A percentile compares a stretch with the other conserved stretches of the same genome.
Evolutionary conservation across 2,329 filamentous ascomycete species (phyloP).

Genomic region (Drechslerella coelobrocha): DNA sequence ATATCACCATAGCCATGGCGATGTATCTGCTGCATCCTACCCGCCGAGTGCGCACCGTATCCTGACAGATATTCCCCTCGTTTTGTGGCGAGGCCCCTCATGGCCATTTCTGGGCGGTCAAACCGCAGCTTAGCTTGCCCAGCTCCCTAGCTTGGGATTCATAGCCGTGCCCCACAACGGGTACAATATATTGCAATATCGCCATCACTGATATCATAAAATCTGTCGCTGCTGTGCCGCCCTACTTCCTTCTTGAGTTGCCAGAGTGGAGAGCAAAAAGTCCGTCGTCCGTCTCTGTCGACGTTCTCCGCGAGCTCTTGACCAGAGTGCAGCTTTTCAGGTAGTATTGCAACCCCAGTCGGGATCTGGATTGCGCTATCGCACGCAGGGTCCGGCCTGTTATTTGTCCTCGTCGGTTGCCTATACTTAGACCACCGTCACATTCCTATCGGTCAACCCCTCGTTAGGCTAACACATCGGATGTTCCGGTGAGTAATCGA

Average conservation of each 20-base stretch:
- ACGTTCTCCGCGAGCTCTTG: constrained; percentile 5
- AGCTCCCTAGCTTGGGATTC: constrained; percentile 35
- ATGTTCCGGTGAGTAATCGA: background rate
- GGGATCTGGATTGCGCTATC: constrained; percentile 41
- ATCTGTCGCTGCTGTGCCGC: constrained; percentile 35
- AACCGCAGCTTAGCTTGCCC: constrained; percentile 36
- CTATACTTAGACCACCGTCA: constrained; percentile 50
- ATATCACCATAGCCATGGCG: too few species aligned
- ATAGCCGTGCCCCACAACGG: constrained; percentile 33
- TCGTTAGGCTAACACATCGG: background rate
- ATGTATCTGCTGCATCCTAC: too few species aligned
- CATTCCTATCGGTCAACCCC: constrained; percentile 33
- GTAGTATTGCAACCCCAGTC: constrained; percentile 32
- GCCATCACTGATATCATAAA: constrained; percentile 17
- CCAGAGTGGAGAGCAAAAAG: constrained; percentile 9
- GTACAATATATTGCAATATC: constrained; percentile 23
- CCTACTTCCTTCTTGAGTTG: constrained; percentile 5
- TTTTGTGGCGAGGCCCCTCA: constrained; percentile 16
- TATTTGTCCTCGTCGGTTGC: constrained; percentile 19
- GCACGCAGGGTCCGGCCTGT: constrained; percentile 43
- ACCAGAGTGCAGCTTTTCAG: constrained; percentile 25
- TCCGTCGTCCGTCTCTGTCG: constrained; percentile 17
- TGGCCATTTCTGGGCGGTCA: constrained; percentile 28
- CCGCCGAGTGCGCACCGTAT: too few species aligned
- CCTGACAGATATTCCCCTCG: constrained; percentile 42